phyloP scores from a whole-genome alignment of 2,329 filamentous ascomycete genomes.

The Hypomyces rosellus region DNA sequence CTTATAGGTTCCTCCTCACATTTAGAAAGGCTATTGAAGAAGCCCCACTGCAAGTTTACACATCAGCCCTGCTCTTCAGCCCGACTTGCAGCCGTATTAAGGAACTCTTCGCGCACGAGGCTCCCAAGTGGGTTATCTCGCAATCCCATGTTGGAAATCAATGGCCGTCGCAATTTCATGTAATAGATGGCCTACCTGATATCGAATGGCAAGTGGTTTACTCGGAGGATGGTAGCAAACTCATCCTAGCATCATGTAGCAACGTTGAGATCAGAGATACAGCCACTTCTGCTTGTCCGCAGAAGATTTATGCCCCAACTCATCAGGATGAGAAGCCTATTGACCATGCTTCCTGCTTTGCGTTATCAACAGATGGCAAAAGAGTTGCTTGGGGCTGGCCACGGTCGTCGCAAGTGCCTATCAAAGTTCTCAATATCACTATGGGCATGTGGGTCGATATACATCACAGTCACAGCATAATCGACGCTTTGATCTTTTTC shows the following conservation, averaged over 20 bases:
- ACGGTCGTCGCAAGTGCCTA: background rate
- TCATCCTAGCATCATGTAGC: background rate
- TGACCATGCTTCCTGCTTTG: background rate
- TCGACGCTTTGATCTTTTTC: background rate
- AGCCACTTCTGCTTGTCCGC: background rate
- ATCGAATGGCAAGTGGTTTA: background rate
- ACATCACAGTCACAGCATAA: background rate
- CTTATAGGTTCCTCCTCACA: conserved; percentile 21
- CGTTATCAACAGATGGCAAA: background rate
- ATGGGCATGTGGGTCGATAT: background rate
- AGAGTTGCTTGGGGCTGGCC: background rate
- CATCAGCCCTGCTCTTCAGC: conserved; percentile 25
- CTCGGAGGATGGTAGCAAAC: background rate
- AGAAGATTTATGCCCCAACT: background rate
- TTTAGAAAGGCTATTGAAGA: conserved; percentile 20
- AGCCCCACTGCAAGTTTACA: conserved; percentile 26
- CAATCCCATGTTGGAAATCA: background rate
- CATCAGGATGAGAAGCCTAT: background rate
- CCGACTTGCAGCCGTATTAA: conserved; percentile 19
- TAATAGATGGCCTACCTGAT: conserved; percentile 1
- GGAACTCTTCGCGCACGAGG: conserved; percentile 9
- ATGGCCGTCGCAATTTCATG: background rate
- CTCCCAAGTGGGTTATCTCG: conserved; percentile 6
- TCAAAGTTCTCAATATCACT: background rate
- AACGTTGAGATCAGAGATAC: background rate